These are phyloP conservation scores for Solanum chilense DNA, from an alignment of 257 asterid genomes.

Conservation along the genomic window DNA sequence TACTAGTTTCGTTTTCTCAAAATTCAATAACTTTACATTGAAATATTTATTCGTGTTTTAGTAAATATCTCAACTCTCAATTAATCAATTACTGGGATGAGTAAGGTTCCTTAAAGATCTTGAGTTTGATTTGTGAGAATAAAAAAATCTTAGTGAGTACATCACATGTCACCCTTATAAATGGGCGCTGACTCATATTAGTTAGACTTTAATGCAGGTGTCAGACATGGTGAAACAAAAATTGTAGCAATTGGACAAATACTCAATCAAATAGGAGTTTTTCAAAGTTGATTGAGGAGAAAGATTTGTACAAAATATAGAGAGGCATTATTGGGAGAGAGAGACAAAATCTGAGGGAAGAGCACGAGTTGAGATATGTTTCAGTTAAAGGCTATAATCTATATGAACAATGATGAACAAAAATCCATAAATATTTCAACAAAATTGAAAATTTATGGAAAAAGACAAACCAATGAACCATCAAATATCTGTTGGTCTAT, in stretches of 20 bases:
- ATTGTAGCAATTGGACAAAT: not conserved
- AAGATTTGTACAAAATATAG: not conserved
- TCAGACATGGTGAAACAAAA: not conserved
- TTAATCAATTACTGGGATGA: not conserved
- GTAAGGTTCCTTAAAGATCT: not conserved
- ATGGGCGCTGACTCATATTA: accelerated
- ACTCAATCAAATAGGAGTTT: not conserved
- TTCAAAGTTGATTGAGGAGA: not conserved
- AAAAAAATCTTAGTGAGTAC: not conserved
- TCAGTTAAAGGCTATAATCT: not conserved
- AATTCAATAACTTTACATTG: not conserved
- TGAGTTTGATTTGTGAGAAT: too few relatives aligned
- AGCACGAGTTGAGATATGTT: not conserved
- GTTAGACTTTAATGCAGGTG: accelerated
- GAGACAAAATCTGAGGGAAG: not conserved
- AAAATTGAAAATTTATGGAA: not conserved
- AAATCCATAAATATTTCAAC: not conserved
- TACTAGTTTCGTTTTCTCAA: not conserved
- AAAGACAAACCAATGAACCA: not conserved
- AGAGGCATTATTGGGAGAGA: not conserved
- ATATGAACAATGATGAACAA: not conserved
- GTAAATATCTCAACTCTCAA: not conserved
- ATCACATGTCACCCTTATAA: not conserved
- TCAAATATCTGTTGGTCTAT: not conserved
- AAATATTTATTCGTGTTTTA: not conserved